Evolutionary conservation across 768 basidiomycete species (phyloP).

Genomic region (Suillus variegatus): DNA sequence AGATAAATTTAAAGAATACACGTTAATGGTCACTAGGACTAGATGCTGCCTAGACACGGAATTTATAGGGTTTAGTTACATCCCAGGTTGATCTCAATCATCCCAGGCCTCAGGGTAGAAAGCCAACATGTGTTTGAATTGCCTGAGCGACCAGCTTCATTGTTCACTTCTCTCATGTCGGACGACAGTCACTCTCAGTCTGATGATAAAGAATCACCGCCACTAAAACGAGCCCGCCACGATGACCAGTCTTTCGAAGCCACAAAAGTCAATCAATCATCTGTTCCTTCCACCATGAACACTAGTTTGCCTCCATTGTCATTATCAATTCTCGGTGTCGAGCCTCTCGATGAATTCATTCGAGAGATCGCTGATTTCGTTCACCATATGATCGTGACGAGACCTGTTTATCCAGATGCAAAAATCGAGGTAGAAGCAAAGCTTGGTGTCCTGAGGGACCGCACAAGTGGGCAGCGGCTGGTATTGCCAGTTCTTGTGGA

Average conservation of each 20-base stretch:
- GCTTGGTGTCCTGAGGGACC: constrained; percentile 74
- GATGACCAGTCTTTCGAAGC: constrained; percentile 33
- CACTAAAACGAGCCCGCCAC: constrained; percentile 41
- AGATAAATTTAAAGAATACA: background rate
- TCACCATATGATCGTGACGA: constrained; percentile 64
- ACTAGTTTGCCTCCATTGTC: constrained; percentile 61
- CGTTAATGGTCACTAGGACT: background rate
- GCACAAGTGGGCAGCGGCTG: constrained; percentile 54
- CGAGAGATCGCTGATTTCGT: constrained; percentile 90
- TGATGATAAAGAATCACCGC: constrained; percentile 24
- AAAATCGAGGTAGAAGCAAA: constrained; percentile 90
- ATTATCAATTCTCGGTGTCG: constrained; percentile 82
- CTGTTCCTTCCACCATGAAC: constrained; percentile 26
- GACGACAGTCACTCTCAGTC: constrained; percentile 13
- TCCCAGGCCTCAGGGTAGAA: background rate
- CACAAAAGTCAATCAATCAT: constrained; percentile 23
- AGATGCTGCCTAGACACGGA: background rate
- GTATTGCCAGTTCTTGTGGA: constrained; percentile 76
- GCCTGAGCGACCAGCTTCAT: background rate
- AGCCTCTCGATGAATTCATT: constrained; percentile 92
- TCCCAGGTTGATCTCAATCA: background rate
- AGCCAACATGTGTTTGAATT: background rate
- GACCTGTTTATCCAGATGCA: constrained; percentile 48
- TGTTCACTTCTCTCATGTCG: background rate
- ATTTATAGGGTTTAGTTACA: background rate